Conservation (phyloP, 73 alveolate species). For the Blepharisma stoltei region DNA sequence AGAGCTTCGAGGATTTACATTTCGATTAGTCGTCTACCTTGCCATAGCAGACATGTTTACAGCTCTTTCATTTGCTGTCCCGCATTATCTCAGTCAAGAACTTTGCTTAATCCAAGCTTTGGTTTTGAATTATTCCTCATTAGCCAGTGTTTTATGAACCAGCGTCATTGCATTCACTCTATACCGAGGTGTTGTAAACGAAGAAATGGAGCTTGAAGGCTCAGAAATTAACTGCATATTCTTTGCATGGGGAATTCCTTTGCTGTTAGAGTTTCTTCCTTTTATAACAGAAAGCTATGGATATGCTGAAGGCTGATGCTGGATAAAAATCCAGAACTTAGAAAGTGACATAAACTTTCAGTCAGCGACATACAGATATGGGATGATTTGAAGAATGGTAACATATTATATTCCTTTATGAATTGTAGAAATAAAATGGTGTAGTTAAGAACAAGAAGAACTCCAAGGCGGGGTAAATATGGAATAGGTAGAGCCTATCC, state of each 20-base stretch:
- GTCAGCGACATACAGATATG: neutral
- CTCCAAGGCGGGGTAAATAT: too few species aligned
- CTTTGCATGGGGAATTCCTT: neutral
- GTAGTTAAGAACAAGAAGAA: too few species aligned
- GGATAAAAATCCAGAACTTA: neutral
- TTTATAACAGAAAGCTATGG: neutral
- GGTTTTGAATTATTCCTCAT: neutral
- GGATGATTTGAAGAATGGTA: neutral
- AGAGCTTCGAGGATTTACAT: neutral
- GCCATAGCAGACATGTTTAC: neutral
- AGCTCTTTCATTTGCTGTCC: neutral
- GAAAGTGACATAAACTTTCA: too few species aligned
- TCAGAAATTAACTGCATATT: neutral
- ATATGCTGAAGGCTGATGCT: conserved; percentile 9
- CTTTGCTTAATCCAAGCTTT: neutral
- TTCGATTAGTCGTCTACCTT: neutral
- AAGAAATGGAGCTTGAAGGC: neutral
- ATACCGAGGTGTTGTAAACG: neutral
- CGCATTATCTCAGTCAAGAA: neutral
- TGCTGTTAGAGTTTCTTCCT: neutral
- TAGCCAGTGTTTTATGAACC: neutral
- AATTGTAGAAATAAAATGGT: too few species aligned
- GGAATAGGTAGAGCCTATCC: too few species aligned
- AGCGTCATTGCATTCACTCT: neutral
- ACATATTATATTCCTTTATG: neutral